Evolutionary conservation across 306 rosid species (phyloP), one percentile per base, ranked within the genome.

Genomic region (Erythrophleum fordii): DNA sequence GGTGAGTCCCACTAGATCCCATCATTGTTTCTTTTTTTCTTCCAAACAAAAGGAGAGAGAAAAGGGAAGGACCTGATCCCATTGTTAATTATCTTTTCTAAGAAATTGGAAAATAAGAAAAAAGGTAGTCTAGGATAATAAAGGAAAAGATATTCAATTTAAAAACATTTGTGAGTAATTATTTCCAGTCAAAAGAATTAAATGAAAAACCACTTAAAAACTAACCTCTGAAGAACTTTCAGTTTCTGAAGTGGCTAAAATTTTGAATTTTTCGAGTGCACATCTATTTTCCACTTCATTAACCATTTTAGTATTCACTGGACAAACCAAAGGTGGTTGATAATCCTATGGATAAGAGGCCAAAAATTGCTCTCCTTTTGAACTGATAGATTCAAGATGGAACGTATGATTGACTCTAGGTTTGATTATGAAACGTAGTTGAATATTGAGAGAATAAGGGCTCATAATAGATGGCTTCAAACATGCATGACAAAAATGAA

Each of bases 201-300:
- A 5, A 2, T 72, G 65, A 77, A 76, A 22, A 72, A 39, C 59
- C 41, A 72, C 68, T 18, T 42, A 78, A 64, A 83, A 56, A 77
- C 87, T 77, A 87, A 93, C 97, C 97, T 91, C 91, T 16, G 93
- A 87, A 71, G 86, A 86, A 48, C 92, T 88, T 46, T 88, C 92
- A 64, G 74, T 77, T 69, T 87, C 87, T 66, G 76, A 85, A 80
- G 90, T 66, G 59, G 87, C 64, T 76, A 80, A 61, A 75, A 48
- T 82, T 82, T 88, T 90, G 70, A 73, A 52, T 77, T 82, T 89
- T 72, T 85, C 94, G 74, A 72, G 78, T 77, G 85, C 77, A 67
- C 79, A 79, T 68, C 78, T 28, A 73, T 31, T 59, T 55, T 79
- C 89, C 77, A 83, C 90, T 49, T 88, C 97, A 77, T 80, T 89